These are phyloP conservation scores for Tulasnella sp. DNA, from an alignment of 768 basidiomycete species.

Conservation along the genomic window DNA sequence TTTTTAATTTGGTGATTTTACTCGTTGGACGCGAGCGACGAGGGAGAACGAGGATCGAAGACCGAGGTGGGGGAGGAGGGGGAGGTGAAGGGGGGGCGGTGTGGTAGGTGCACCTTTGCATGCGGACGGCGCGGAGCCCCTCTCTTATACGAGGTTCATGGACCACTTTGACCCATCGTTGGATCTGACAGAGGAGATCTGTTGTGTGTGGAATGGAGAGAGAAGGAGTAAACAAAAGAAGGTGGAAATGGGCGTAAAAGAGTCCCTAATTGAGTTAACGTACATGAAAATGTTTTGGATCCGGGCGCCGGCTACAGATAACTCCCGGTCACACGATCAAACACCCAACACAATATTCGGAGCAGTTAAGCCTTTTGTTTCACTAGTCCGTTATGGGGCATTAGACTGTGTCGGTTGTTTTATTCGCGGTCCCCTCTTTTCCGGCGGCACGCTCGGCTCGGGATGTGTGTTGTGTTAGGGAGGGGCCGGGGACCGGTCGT, in stretches of 20 bases:
- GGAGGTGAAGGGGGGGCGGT: background rate
- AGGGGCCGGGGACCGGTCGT: background rate
- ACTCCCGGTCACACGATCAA: constrained; percentile 11
- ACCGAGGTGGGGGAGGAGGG: background rate
- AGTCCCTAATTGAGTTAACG: constrained; percentile 4
- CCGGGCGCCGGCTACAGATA: background rate
- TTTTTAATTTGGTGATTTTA: background rate
- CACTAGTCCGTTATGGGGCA: background rate
- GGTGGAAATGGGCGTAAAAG: background rate
- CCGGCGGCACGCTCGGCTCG: background rate
- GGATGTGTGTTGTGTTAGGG: background rate
- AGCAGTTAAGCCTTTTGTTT: background rate
- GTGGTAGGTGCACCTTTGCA: background rate
- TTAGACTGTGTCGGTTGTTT: background rate
- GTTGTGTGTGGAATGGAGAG: background rate
- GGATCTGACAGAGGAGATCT: background rate
- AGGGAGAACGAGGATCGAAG: background rate
- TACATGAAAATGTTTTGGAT: background rate
- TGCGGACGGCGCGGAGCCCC: background rate
- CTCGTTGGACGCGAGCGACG: background rate
- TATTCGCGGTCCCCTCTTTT: background rate
- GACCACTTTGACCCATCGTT: background rate
- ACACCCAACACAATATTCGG: too few relatives aligned
- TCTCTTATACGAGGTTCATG: background rate
- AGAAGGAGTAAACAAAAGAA: constrained; percentile 2